Evolutionary conservation across 2,329 filamentous ascomycete genomes (phyloP), one percentile per base, ranked within the genome.

Genomic region (Lasiodiplodia sp.): DNA sequence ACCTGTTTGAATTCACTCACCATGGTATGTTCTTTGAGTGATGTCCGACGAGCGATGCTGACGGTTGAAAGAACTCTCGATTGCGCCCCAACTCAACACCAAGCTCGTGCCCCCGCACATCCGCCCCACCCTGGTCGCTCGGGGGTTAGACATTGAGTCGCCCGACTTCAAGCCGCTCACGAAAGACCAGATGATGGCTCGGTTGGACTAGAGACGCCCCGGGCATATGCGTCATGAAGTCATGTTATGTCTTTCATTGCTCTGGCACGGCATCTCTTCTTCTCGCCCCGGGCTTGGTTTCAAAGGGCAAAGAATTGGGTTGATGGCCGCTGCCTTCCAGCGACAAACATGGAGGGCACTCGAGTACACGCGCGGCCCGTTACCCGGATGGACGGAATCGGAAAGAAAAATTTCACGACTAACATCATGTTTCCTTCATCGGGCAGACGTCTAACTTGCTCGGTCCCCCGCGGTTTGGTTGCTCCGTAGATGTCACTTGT

Each of bases 111-210:
- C 96, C 70, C 82, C 87, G 71, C 94, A 98, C 81, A 89, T 94
- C 75, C 90, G 90, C 76, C 84, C 92, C 25, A 86, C 89, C 69
- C 86, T 99, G 70, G 88, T 88, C 71, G 86, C 90, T 58, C 90
- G 89, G 76, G 94, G 93, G 67, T 87, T 99, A 73, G 94, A 98
- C 80, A 93, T 97, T 77, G 93, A 97, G 82, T 80, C 80, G 66
- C 78, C 80, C 12, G 94, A 94, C 81, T 92, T 99, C 82, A 93
- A 90, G 75, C 95, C 95, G 56, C 86, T 99, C 84, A 85, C 91
- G 77, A 97, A 94, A 86, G 91, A 96, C 77, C 93, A 97, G 81
- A 98, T 99, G 96, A 93, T 97, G 85, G 96, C 96, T 69, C 93
- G 94, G 82, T 86, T 99, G 82, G 96, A 99, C 84, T 99, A 84